Evolutionary conservation across 2,329 filamentous ascomycete genomes (phyloP).

Genomic region (Clarireedia sp.): DNA sequence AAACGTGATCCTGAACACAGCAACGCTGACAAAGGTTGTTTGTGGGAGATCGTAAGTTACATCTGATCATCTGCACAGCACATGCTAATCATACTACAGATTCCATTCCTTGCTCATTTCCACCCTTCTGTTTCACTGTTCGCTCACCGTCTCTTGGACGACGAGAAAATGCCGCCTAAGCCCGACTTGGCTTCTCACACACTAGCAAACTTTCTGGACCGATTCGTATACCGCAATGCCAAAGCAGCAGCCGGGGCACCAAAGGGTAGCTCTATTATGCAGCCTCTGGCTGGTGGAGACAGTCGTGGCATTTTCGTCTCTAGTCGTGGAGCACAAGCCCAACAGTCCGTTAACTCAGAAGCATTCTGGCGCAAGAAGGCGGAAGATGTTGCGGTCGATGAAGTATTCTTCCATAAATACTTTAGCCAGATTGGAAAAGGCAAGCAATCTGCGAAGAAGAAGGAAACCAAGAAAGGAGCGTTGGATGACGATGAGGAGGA

Average conservation of each 20-base stretch:
- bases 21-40: slow-evolving; percentile 84
- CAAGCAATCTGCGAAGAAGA: slow-evolving; percentile 45
- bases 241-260: slow-evolving; percentile 57
- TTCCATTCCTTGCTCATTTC: slow-evolving; percentile 72
- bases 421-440: slow-evolving; percentile 68
- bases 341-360: slow-evolving; percentile 72
- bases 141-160: slow-evolving; percentile 61
- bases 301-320: slow-evolving; percentile 53
- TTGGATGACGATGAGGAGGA: slow-evolving; percentile 40
- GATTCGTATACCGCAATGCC: slow-evolving; percentile 95
- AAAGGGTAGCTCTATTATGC: slow-evolving; percentile 90
- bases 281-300: slow-evolving; percentile 66
- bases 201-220: slow-evolving; percentile 90
- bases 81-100: slow-evolving; percentile 22
- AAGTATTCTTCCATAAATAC: slow-evolving; percentile 98
- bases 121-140: slow-evolving; percentile 89
- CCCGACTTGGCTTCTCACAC: slow-evolving; percentile 86
- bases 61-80: neutral
- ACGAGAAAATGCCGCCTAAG: slow-evolving; percentile 69
- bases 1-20: slow-evolving; percentile 89
- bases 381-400: slow-evolving; percentile 82
- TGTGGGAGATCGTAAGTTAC: slow-evolving; percentile 74
- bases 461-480: slow-evolving; percentile 44
- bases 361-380: slow-evolving; percentile 85
- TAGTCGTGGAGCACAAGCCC: slow-evolving; percentile 35